A percentile compares a stretch with the other conserved stretches of the same genome.
Conservation (phyloP, 23 red algal genomes). For the Gracilaria caudata region DNA sequence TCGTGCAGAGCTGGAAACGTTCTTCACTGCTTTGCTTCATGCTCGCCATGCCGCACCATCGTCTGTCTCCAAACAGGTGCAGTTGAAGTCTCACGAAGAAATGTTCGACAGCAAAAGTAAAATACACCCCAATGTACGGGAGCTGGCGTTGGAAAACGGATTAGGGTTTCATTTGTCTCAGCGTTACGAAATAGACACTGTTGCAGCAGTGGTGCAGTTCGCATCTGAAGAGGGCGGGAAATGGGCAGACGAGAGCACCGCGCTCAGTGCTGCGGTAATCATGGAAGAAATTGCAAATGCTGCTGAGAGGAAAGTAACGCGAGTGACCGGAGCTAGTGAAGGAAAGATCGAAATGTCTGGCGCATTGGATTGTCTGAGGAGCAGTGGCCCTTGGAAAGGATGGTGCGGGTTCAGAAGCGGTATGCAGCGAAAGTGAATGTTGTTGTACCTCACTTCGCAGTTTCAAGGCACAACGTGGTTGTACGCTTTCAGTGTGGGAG, state of each 20-base stretch:
- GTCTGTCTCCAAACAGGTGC: not conserved
- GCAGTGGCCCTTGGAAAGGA: constrained; percentile 13
- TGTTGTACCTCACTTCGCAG: not conserved
- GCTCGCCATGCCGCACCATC: not conserved
- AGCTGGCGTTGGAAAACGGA: constrained; percentile 5
- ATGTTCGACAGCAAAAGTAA: not conserved
- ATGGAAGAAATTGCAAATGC: constrained; percentile 6
- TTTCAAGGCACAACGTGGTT: not conserved
- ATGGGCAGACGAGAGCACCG: constrained; percentile 6
- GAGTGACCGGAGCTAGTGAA: not conserved
- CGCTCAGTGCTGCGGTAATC: not conserved
- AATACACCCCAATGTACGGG: not conserved
- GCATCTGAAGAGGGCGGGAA: not conserved
- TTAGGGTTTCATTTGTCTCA: constrained; percentile 7
- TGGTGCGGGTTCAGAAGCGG: constrained; percentile 25
- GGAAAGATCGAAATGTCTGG: too few relatives aligned
- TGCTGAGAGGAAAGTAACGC: not conserved
- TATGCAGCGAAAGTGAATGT: not conserved
- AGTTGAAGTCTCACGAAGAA: not conserved
- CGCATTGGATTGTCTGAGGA: not conserved
- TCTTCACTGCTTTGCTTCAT: constrained; percentile 31
- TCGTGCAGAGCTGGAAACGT: constrained; percentile 12
- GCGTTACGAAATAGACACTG: not conserved
- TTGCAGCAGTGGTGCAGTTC: not conserved
- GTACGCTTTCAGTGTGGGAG: not conserved